These are phyloP conservation scores for Omphalotus olearius DNA, from an alignment of 1,284 basidiomycete species.

Conservation along the genomic window DNA sequence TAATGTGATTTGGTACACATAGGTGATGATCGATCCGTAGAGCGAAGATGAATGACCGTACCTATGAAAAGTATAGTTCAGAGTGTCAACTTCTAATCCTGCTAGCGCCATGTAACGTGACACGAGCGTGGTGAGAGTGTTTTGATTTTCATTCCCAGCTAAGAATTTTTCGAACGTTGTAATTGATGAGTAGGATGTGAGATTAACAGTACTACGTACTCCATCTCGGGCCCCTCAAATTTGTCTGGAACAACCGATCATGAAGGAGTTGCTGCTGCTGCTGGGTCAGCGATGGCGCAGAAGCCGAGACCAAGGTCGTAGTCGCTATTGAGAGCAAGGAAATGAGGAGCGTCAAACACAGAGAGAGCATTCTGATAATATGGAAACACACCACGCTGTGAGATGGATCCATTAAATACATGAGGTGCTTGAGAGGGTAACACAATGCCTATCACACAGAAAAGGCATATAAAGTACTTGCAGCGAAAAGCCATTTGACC, in stretches of 20 bases:
- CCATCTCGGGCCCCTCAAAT: conserved; percentile 26
- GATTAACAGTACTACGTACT: conserved; percentile 18
- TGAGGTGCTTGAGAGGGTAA: too few relatives aligned
- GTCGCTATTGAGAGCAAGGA: too few relatives aligned
- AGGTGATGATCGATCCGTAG: background rate
- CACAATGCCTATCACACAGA: too few relatives aligned
- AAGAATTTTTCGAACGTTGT: background rate
- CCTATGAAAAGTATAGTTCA: conserved; percentile 23
- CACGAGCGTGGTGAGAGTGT: conserved; percentile 23
- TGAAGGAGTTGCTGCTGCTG: conserved; percentile 2
- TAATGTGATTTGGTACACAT: conserved; percentile 4
- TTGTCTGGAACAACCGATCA: conserved; percentile 26
- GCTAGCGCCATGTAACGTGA: conserved; percentile 21
- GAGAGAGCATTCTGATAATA: too few relatives aligned
- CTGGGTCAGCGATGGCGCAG: conserved; percentile 1
- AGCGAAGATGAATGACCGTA: conserved; percentile 3
- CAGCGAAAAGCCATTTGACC: too few relatives aligned
- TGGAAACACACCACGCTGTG: too few relatives aligned
- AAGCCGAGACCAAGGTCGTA: background rate
- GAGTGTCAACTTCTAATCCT: conserved; percentile 21
- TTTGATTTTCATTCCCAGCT: conserved; percentile 29
- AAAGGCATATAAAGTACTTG: too few relatives aligned
- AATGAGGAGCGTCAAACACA: too few relatives aligned
- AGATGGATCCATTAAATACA: too few relatives aligned
- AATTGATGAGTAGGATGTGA: background rate